Conservation (phyloP, 179 eudicot species). For the Beta corolliflora region DNA sequence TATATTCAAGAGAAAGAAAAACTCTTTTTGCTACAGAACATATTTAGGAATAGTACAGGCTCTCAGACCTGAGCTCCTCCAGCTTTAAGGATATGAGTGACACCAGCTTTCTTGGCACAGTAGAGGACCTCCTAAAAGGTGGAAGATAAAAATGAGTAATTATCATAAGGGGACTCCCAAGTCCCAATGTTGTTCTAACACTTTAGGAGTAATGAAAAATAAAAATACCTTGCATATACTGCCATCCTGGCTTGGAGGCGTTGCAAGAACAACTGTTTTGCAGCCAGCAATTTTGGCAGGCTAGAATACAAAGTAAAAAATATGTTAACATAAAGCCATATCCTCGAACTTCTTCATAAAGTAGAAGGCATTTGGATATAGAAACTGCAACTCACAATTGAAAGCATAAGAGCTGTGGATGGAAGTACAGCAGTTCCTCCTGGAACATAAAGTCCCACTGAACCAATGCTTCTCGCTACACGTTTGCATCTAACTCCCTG, state of each 20-base stretch:
- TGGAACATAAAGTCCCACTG: slow-evolving; percentile 99
- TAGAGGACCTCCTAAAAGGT: slow-evolving; percentile 79
- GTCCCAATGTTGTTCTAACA: background rate
- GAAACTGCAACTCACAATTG: slow-evolving; percentile 68
- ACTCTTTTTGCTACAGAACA: background rate
- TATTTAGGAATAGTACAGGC: background rate
- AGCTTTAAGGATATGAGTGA: slow-evolving; percentile 98
- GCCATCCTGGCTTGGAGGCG: slow-evolving; percentile 92
- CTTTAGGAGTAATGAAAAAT: background rate
- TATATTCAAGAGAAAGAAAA: background rate
- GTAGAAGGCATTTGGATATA: background rate
- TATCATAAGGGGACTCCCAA: background rate
- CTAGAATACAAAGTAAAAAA: slow-evolving; percentile 42
- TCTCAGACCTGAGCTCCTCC: slow-evolving; percentile 95
- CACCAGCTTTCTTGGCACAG: slow-evolving; percentile 99
- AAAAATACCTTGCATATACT: slow-evolving; percentile 82
- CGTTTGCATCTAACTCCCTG: slow-evolving; percentile 99
- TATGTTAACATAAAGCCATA: slow-evolving; percentile 20
- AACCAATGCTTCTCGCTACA: slow-evolving; percentile 81
- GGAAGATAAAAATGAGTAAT: background rate
- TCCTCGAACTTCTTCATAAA: background rate
- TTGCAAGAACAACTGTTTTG: slow-evolving; percentile 89
- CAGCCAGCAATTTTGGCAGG: slow-evolving; percentile 99
- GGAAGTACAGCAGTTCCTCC: slow-evolving; percentile 99
- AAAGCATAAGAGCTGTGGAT: slow-evolving; percentile 95